Base-by-base conservation (phyloP, 371 early-diverging fungal species). In the Mortierella sp. region DNA sequence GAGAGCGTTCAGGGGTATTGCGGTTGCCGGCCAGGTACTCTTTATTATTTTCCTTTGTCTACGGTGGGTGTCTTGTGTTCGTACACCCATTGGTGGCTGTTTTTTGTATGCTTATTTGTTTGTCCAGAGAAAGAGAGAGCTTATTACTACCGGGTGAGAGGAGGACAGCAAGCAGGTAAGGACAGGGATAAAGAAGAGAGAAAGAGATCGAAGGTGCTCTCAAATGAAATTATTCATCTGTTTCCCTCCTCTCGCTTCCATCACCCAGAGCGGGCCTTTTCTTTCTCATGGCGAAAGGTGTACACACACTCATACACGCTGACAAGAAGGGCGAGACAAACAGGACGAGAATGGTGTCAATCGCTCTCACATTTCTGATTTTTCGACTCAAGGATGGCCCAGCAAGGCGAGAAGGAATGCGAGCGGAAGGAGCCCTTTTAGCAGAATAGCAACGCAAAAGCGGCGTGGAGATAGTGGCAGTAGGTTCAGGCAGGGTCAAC, bases 1-100 rank as follows among this genome's bases (percentile, higher is more conserved):
- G 59, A 31, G 59, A 59, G 59, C 59, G 59, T 59, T 59, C 59
- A 59, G 59, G 59, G 31, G 31, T 59, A 59, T 31, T 59, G 34
- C 14, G 31, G 59, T 4, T 16, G 59, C 59, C 59, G 16, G 31
- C 0, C 59, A 59, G 59, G 59, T 59, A 59, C 59, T 26, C 57
- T 11, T 59, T 59, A 40, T 4, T 57, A 0, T 28, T 54, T 59
- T n/a, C 6, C 31, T 31, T 59, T 59, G 16, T 14, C 59, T 31
- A 59, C 14, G 59, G 59, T 5, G 59, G 16, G 31, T 19, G 55
- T 11, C 14, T 59, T 64, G 64, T 37, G 37, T 61, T 50, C 50
- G 50, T 50, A 16, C 50, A 61, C 31, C 14, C 10, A 31, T 14
- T 14, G 13, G 26, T 6, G 10, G 28, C 11, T 31, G 11, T 61